Evolutionary conservation across 129 eudicot genomes (phyloP), one percentile per base, ranked within the genome.

Genomic region (Flaveria sonorensis): DNA sequence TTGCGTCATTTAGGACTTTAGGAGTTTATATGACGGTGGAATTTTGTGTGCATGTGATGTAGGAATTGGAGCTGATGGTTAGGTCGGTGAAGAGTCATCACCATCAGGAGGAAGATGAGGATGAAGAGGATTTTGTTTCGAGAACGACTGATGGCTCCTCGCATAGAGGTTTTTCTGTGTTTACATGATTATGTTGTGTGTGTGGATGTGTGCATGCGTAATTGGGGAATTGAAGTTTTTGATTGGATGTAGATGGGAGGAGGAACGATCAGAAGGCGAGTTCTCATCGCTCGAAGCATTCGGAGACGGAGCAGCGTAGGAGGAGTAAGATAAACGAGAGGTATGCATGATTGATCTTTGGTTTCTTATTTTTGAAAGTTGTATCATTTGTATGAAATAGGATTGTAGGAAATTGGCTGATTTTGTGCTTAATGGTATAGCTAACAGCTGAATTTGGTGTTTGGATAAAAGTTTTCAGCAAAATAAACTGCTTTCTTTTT

Each of bases 271-370:
- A 79, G 85, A 93, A 88, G 83, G 79, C 68, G 48, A 84, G 59
- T 30, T 75, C 83, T 66, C 74, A 57, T 71, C 81, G 98, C 61
- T 90, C 97, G 2, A 93, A 93, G 84, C 98, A 93, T 83, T 93
- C 98, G 2, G 98, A 90, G 86, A 90, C 97, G 23, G 97, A 93
- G 89, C 98, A 93, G 82, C 89, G 97, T 0, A 78, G 98, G 19
- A 77, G 98, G 77, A 85, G 98, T 84, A 93, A 93, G 59, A 93
- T 93, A 26, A 93, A 90, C 61, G 92, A 93, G 78, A 93, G 98
- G 98, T 75, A 76, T 63, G 77, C 71, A 73, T 39, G 43, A 16
- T 30, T 55, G 57, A 18, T 18, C 61, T 74, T 51, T 3, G 48
- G 66, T 55, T 10, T 30, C 50, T 60, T 39, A 4, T 15, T 32